Evolutionary conservation across 1,139 yeast species (phyloP), one percentile per base, ranked within the genome.

Genomic region (Hemisphaericaspora xylofermentans): DNA sequence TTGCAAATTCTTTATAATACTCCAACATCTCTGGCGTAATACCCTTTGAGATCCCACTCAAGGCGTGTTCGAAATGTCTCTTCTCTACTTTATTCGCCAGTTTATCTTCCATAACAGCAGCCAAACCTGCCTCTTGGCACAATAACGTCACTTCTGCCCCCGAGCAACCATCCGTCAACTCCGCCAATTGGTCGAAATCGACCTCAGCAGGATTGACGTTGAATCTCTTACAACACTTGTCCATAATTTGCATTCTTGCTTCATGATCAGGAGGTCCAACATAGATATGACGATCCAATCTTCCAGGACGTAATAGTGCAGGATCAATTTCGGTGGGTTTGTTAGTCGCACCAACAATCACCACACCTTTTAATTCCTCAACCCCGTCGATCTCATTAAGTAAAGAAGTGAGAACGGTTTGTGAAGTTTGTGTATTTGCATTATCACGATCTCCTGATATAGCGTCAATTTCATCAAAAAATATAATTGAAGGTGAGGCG

Each of bases 361-460:
- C 88, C 5, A 93, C 98, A 2, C 96, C 97, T 44, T 85, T 87
- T 48, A 93, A 68, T 45, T 89, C 95, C 60, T 93, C 98, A 10
- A 93, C 93, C 57, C 98, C 98, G 58, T 93, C 98, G 52, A 93
- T 87, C 61, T 93, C 98, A 56, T 89, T 93, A 54, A 93, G 73
- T 50, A 93, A 67, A 0, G 98, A 85, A 1, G 96, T 91, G 46
- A 93, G 68, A 0, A 93, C 97, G 52, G 94, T 85, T 49, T 80
- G 88, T 0, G 93, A 82, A 1, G 95, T 95, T 14, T 84, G 76
- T 0, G 87, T 80, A 1, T 80, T 68, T 10, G 78, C 79, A 2
- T 80, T 80, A 10, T 74, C 77, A 52, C 98, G 72, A 43, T 85
- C 84, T 1, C 87, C 79, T 6, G 95, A 82, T 29, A 93, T 68